A percentile compares a stretch with the other conserved stretches of the same genome.
phyloP scores from a whole-genome alignment of 768 basidiomycete species.

The Hypholoma sublateritium region DNA sequence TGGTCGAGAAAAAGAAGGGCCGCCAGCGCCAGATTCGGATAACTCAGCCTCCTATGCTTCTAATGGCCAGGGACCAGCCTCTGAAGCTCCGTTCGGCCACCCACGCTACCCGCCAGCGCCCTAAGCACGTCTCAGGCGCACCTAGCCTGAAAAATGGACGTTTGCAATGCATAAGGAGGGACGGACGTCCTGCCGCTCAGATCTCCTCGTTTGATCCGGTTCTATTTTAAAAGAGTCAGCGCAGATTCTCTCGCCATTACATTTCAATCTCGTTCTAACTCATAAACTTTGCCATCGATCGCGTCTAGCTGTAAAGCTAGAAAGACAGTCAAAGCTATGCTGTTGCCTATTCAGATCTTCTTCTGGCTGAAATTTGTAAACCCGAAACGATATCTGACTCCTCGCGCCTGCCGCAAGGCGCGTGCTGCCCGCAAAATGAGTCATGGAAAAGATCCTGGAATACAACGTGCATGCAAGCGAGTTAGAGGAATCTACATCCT shows the following conservation, averaged over 20 bases:
- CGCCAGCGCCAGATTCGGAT: slow-evolving; percentile 18
- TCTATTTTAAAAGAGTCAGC: neutral
- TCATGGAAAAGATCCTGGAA: neutral
- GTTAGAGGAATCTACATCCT: neutral
- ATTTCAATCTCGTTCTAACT: slow-evolving; percentile 9
- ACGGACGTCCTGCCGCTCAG: no score
- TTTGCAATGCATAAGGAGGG: no score
- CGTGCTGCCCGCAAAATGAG: neutral
- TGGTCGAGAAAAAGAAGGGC: slow-evolving; percentile 26
- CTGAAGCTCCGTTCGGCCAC: slow-evolving; percentile 4
- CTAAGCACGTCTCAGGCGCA: neutral
- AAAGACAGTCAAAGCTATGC: neutral
- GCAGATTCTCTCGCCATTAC: slow-evolving; percentile 5
- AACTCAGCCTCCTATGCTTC: slow-evolving; percentile 14
- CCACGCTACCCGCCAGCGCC: neutral
- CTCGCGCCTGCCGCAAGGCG: neutral
- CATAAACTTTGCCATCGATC: slow-evolving; percentile 13
- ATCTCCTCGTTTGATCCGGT: slow-evolving; percentile 17
- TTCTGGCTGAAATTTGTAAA: slow-evolving; percentile 8
- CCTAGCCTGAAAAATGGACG: no score
- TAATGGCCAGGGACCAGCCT: slow-evolving; percentile 16
- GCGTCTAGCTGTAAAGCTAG: slow-evolving; percentile 7
- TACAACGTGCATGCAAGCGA: neutral
- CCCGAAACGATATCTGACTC: slow-evolving; percentile 18
- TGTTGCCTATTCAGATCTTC: slow-evolving; percentile 6